Conservation (phyloP, 2,329 filamentous ascomycete genomes). For the Calonectria pteridis region DNA sequence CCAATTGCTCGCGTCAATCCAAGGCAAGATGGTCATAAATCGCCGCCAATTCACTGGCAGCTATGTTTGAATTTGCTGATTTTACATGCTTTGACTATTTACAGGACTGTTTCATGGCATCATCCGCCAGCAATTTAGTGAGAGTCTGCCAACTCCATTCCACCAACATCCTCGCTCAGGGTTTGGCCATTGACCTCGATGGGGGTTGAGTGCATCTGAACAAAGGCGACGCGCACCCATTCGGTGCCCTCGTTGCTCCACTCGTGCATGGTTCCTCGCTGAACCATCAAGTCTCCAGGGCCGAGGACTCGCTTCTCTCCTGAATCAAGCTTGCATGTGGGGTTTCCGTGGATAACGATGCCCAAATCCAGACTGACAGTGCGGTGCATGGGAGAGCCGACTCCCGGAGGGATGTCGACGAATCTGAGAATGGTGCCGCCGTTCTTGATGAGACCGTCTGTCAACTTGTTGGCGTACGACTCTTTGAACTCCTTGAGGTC, state of each 20-base stretch:
- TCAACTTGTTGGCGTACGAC: neutral
- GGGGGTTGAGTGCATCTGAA: constrained; percentile 9
- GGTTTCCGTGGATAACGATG: constrained; percentile 19
- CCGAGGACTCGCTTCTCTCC: constrained; percentile 10
- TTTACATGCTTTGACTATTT: neutral
- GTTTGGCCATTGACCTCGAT: neutral
- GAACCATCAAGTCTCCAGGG: constrained; percentile 14
- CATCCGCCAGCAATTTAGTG: neutral
- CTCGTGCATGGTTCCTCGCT: constrained; percentile 27
- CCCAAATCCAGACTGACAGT: constrained; percentile 27
- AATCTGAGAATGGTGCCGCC: constrained; percentile 21
- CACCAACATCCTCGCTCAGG: constrained; percentile 4
- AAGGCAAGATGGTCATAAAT: neutral
- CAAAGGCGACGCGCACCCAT: constrained; percentile 16
- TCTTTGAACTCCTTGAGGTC: constrained; percentile 4
- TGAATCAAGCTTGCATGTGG: constrained; percentile 23
- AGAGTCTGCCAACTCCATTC: constrained; percentile 8
- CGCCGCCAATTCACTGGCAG: neutral
- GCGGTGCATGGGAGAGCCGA: constrained; percentile 24
- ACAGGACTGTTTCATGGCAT: neutral
- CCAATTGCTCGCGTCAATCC: too few species aligned
- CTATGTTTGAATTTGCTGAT: neutral
- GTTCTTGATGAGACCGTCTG: constrained; percentile 11
- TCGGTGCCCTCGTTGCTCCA: constrained; percentile 16
- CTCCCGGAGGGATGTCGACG: constrained; percentile 13